Conservation (phyloP, 495 filamentous ascomycete genomes). For the Hyaloscypha finlandica region DNA sequence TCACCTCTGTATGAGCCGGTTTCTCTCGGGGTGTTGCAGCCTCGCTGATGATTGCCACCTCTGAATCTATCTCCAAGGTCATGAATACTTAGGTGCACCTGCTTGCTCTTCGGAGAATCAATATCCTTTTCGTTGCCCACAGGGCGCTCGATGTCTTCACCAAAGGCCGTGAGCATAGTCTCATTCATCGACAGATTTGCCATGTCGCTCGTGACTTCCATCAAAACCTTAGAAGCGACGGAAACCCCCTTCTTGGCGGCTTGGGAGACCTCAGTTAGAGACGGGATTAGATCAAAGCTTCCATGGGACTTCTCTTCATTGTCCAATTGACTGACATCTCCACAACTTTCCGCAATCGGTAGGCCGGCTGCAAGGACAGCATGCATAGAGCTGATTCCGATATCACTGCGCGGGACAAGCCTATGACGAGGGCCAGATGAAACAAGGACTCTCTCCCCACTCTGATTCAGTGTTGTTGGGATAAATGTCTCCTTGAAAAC, state of each 20-base stretch:
- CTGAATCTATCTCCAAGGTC: no score
- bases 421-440: neutral
- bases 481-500: slow-evolving; percentile 1
- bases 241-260: neutral
- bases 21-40: no score
- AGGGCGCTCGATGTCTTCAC: neutral
- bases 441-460: neutral
- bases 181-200: neutral
- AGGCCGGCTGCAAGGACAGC: neutral
- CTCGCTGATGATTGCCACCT: no score
- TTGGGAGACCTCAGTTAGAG: no score
- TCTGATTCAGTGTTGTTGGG: neutral
- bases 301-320: no score
- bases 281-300: no score
- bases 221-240: neutral
- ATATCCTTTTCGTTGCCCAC: no score
- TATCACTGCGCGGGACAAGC: neutral
- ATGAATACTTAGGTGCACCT: no score
- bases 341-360: neutral
- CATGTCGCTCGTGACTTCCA: neutral
- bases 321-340: neutral
- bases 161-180: neutral
- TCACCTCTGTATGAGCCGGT: no score
- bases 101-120: no score
- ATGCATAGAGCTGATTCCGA: no score